Evolutionary conservation across 2,329 filamentous ascomycete species (phyloP).

Genomic region (Xylaria sp.): DNA sequence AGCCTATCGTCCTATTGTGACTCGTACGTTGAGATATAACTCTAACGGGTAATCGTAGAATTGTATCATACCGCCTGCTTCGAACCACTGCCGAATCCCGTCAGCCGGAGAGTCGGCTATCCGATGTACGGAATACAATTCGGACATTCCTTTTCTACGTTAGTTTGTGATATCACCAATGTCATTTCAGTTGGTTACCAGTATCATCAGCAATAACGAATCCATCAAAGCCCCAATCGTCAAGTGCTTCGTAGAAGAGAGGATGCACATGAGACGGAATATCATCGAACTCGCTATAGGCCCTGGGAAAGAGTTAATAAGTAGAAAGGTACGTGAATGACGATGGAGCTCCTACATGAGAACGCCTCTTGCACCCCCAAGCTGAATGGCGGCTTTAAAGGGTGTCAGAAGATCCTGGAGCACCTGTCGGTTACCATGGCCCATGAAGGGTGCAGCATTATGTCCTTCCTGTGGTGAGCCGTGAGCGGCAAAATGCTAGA

Average conservation of each 20-base stretch:
- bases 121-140: slow-evolving; percentile 51
- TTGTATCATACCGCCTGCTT: slow-evolving; percentile 58
- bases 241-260: slow-evolving; percentile 52
- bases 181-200: slow-evolving; percentile 40
- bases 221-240: slow-evolving; percentile 55
- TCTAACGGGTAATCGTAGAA: slow-evolving; percentile 58
- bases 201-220: slow-evolving; percentile 58
- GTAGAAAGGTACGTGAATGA: neutral
- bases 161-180: slow-evolving; percentile 4
- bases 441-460: slow-evolving; percentile 58
- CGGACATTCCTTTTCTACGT: slow-evolving; percentile 46
- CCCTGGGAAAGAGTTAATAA: slow-evolving; percentile 41
- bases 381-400: slow-evolving; percentile 57
- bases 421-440: slow-evolving; percentile 56
- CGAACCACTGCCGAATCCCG: slow-evolving; percentile 57
- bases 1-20: slow-evolving; percentile 45
- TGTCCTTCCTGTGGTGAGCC: slow-evolving; percentile 56
- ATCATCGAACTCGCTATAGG: slow-evolving; percentile 56
- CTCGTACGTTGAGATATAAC: slow-evolving; percentile 51
- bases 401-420: slow-evolving; percentile 56
- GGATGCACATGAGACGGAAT: slow-evolving; percentile 55
- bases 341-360: slow-evolving; percentile 53
- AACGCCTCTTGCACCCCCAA: slow-evolving; percentile 56
- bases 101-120: slow-evolving; percentile 54
- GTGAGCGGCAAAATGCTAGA: slow-evolving; percentile 57